These are phyloP conservation scores for Trichoderma orchidacearum DNA, from an alignment of 495 filamentous ascomycete species.

Conservation along the genomic window DNA sequence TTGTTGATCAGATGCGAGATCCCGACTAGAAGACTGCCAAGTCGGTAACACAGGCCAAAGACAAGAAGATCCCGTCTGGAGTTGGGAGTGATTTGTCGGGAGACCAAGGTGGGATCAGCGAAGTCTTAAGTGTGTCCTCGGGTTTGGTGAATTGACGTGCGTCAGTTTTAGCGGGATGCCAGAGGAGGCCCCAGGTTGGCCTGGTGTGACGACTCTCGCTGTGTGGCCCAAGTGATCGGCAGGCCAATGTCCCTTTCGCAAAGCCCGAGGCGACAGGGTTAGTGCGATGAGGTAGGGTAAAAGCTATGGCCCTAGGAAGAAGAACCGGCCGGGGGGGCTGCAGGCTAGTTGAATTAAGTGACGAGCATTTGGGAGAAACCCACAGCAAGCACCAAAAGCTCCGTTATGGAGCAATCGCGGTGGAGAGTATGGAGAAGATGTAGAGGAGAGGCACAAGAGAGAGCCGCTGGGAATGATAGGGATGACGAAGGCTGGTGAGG, in stretches of 20 bases:
- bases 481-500: background rate
- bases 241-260: conserved; percentile 1
- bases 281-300: conserved; percentile 1
- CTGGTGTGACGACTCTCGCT: conserved; percentile 1
- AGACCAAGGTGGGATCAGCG: conserved; percentile 53
- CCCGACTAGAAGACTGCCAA: conserved; percentile 14
- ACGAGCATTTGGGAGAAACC: conserved; percentile 1
- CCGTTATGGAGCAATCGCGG: conserved; percentile 1
- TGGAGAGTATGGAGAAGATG: background rate
- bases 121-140: conserved; percentile 52
- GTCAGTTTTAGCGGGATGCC: conserved; percentile 11
- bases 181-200: conserved; percentile 16
- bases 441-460: background rate
- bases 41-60: conserved; percentile 4
- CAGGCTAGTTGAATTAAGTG: conserved; percentile 1
- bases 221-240: conserved; percentile 2
- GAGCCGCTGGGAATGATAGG: background rate
- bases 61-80: conserved; percentile 20
- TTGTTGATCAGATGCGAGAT: conserved; percentile 40
- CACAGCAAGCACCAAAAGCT: background rate
- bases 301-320: background rate
- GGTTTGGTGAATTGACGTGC: conserved; percentile 9
- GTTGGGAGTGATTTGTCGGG: conserved; percentile 17
- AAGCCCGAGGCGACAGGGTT: conserved; percentile 3
- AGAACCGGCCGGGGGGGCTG: conserved; percentile 1